Evolutionary conservation across 768 basidiomycete species (phyloP), one percentile per base, ranked within the genome.

Genomic region (Lactarius vividus): DNA sequence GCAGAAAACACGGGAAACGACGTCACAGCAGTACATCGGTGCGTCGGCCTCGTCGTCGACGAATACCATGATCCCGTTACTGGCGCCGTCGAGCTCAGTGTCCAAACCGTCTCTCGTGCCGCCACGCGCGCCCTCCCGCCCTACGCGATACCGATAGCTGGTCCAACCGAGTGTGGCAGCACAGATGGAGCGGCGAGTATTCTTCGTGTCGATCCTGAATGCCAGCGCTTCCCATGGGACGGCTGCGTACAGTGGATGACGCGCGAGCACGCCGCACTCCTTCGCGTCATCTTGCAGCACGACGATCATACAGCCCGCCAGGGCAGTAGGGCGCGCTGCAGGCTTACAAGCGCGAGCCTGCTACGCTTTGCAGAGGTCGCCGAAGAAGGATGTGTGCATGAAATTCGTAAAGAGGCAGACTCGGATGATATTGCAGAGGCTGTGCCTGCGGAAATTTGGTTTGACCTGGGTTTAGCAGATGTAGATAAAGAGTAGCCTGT

Each of bases 341-440:
- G 60, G 29, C 55, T 37, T 44, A 60, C 35, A 59, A 40, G 59
- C 53, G 26, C 42, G 62, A 68, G 71, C 62, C 61, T 31, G 31
- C 35, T 61, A 16, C 18, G 33, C 26, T 33, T 23, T 16, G 57
- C 40, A 18, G 52, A 31, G 54, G 11, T 18, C 28, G 23, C 29
- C 7, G 56, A 57, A 20, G 56, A 57, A 33, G 52, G 18, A 40
- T n/a, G 44, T 39, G 23, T 16, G 20, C 33, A 37, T 20, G 35
- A 35, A 10, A 13, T 23, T 16, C 20, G 16, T 3, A 15, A 37
- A 31, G 56, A 57, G 56, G 56, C 56, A 31, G 20, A 31, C n/a
- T 16, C 20, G n/a, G 56, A 37, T n/a, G 33, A 8, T 2, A 15
- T 35, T 31, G 56, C 33, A 10, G 56, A 37, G 56, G 56, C 56